phyloP scores from a whole-genome alignment of 768 basidiomycete species.

The Hydnomerulius pinastri region DNA sequence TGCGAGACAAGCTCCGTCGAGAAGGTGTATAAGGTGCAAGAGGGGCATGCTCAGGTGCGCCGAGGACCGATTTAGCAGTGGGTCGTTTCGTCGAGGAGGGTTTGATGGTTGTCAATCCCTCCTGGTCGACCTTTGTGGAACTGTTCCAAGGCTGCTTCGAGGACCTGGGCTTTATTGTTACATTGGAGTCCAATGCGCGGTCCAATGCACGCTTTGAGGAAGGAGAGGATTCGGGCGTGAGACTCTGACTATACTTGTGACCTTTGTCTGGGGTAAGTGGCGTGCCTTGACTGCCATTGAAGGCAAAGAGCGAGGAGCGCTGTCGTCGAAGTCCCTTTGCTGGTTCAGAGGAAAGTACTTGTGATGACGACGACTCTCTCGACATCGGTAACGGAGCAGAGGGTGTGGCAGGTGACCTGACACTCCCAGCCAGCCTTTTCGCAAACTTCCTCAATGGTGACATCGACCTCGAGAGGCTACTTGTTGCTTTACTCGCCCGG shows the following conservation, averaged over 20 bases:
- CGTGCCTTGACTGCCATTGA: conserved; percentile 45
- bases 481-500: conserved; percentile 33
- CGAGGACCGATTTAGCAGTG: conserved; percentile 47
- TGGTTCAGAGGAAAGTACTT: conserved; percentile 58
- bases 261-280: conserved; percentile 58
- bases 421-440: conserved; percentile 58
- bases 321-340: conserved; percentile 48
- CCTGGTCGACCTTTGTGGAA: conserved; percentile 71
- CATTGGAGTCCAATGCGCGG: conserved; percentile 37
- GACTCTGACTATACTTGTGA: conserved; percentile 71
- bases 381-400: conserved; percentile 49
- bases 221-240: conserved; percentile 72
- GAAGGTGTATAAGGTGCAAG: conserved; percentile 54
- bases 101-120: conserved; percentile 49
- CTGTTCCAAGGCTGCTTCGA: conserved; percentile 72
- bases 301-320: conserved; percentile 61
- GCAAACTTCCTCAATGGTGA: conserved; percentile 83
- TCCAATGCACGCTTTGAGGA: conserved; percentile 38
- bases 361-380: conserved; percentile 39
- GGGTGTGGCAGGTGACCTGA: conserved; percentile 39
- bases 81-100: conserved; percentile 50
- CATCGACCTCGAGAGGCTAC: conserved; percentile 71
- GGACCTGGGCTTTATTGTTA: conserved; percentile 42
- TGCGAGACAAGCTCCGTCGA: conserved; percentile 68
- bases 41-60: conserved; percentile 44